These are phyloP conservation scores for Spencermartinsiella europaea DNA, from an alignment of 805 yeast species.

Conservation along the genomic window DNA sequence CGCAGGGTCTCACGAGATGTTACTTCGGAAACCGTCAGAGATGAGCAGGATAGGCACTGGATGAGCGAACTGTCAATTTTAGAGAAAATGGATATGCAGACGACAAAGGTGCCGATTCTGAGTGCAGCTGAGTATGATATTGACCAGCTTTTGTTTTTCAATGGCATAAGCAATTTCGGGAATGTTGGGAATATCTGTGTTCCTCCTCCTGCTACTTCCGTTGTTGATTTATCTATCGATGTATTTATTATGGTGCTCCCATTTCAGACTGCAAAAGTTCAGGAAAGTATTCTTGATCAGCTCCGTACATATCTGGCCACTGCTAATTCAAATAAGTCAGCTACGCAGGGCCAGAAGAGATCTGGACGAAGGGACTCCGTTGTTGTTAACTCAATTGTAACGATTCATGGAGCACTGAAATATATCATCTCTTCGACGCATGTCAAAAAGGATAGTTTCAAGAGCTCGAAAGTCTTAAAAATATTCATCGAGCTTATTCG, in stretches of 20 bases:
- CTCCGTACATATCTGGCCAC: conserved; percentile 48
- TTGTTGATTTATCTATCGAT: conserved; percentile 76
- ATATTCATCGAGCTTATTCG: conserved; percentile 49
- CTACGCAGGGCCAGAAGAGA: conserved; percentile 18
- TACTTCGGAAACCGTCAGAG: conserved; percentile 16
- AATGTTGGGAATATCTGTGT: conserved; percentile 13
- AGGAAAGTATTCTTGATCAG: conserved; percentile 80
- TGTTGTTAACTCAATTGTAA: conserved; percentile 55
- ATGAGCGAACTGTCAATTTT: conserved; percentile 18
- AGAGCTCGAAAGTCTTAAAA: conserved; percentile 36
- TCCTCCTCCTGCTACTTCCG: conserved; percentile 39
- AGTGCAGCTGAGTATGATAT: conserved; percentile 25
- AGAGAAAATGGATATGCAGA: conserved; percentile 19
- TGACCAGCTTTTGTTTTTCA: conserved; percentile 16
- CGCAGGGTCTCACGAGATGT: conserved; percentile 2
- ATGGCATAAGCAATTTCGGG: not conserved
- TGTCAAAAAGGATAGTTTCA: conserved; percentile 26
- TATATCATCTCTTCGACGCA: conserved; percentile 12
- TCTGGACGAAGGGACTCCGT: conserved; percentile 43
- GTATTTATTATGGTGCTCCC: conserved; percentile 70
- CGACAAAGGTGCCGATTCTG: conserved; percentile 22
- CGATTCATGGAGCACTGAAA: conserved; percentile 49
- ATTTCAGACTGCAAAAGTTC: conserved; percentile 67
- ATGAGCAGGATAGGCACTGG: conserved; percentile 22
- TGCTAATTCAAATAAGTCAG: conserved; percentile 5